Evolutionary conservation across 2,329 filamentous ascomycete species (phyloP), one percentile per base, ranked within the genome.

Genomic region (Eurotiales sp.): DNA sequence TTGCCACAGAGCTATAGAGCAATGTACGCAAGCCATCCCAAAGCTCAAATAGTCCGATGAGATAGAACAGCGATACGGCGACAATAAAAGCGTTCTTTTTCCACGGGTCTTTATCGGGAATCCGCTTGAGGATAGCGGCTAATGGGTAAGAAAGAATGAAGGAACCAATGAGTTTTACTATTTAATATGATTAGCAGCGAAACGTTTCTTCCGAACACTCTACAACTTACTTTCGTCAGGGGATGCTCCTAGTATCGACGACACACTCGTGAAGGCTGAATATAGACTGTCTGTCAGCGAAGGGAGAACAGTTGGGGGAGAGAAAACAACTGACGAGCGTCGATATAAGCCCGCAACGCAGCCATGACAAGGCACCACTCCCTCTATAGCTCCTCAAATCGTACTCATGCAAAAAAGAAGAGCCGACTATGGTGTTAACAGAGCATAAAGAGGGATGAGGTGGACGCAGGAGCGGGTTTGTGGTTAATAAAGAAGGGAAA

Each of bases 101-200:
- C 61, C 84, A 84, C 50, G 92, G 92, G 47, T 86, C 84, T 44
- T 82, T 74, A 73, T 99, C 93, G 27, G 93, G 92, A 17, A 99
- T 80, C 48, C 93, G 83, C 71, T 99, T 99, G 8, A 99, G 79
- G 22, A 95, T 69, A 21, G 81, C 93, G 43, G 93, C 90, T 50
- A 99, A 79, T 2, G 93, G 93, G 65, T 95, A 99, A 10, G 93
- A 97, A 34, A 96, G 71, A 43, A 99, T 78, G 69, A 97, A 95
- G 6, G 88, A 90, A 66, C 85, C 85, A 62, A 96, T 86, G 61
- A 97, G 86, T 70, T 99, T 99, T 60, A 99, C 91, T 96, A 61
- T 52, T 43, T n/a, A 25, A 36, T 48, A 46, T 32, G 25, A 37
- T 19, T 46, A 45, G n/a, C 19, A 34, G 42, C 14, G 22, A n/a